Conservation (phyloP, 352 stramenopile genomes). For the Phytophthora melonis region DNA sequence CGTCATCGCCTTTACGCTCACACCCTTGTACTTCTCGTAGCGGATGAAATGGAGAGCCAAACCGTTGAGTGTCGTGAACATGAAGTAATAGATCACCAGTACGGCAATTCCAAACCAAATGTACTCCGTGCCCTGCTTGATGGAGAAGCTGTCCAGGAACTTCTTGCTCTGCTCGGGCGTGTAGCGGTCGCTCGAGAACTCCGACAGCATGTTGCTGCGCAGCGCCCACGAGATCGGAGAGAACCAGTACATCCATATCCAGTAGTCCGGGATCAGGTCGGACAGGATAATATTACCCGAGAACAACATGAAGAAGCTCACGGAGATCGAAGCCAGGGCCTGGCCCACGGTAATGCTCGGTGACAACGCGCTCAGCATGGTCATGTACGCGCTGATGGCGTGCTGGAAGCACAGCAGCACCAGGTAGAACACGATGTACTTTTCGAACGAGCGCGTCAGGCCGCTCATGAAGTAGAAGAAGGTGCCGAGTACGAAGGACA, state of each 20-base stretch:
- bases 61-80: no score
- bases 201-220: conserved; percentile 63
- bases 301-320: conserved; percentile 78
- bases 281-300: conserved; percentile 83
- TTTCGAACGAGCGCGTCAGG: conserved; percentile 62
- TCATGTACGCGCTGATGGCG: conserved; percentile 77
- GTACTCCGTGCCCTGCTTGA: conserved; percentile 48
- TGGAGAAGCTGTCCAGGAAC: conserved; percentile 51
- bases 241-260: conserved; percentile 87
- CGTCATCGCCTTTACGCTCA: no score
- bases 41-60: no score
- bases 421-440: conserved; percentile 83
- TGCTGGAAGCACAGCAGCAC: conserved; percentile 85
- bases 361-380: conserved; percentile 61
- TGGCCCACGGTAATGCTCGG: conserved; percentile 70
- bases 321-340: conserved; percentile 56
- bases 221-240: conserved; percentile 69
- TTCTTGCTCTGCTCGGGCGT: conserved; percentile 13
- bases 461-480: conserved; percentile 93
- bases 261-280: conserved; percentile 74
- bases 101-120: conserved; percentile 54
- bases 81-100: conserved; percentile 52
- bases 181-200: conserved; percentile 60
- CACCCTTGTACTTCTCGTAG: no score
- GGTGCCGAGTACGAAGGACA: conserved; percentile 64